These are phyloP conservation scores for Aspergillus cejpii DNA, from an alignment of 2,329 filamentous ascomycete species.

Conservation along the genomic window DNA sequence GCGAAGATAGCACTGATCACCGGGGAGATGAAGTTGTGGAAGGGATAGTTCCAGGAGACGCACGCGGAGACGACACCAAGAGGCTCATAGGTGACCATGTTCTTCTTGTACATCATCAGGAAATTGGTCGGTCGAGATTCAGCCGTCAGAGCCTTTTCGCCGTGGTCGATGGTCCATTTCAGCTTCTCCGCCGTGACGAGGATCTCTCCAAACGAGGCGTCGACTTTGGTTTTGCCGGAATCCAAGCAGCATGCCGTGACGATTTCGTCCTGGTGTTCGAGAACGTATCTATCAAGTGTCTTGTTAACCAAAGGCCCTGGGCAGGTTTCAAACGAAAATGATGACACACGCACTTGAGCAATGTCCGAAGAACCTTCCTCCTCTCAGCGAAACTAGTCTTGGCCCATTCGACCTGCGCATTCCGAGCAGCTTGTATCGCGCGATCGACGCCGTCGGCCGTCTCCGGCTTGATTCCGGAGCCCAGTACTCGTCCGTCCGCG, in stretches of 20 bases:
- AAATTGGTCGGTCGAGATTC: constrained; percentile 76
- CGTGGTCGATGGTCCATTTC: constrained; percentile 86
- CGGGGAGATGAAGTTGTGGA: constrained; percentile 90
- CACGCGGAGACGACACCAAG: constrained; percentile 86
- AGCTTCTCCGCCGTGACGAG: constrained; percentile 90
- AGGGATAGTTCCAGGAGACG: constrained; percentile 95
- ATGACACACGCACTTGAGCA: constrained; percentile 53
- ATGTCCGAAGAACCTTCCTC: constrained; percentile 68
- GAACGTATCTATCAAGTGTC: constrained; percentile 52
- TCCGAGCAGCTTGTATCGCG: constrained; percentile 64
- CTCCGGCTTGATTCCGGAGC: constrained; percentile 58
- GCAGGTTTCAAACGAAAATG: neutral
- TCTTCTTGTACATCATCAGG: constrained; percentile 92
- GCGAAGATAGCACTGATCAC: constrained; percentile 86
- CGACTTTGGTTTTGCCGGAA: constrained; percentile 92
- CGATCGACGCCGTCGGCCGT: constrained; percentile 72
- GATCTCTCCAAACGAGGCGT: constrained; percentile 90
- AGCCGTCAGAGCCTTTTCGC: constrained; percentile 69
- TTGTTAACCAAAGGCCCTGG: neutral
- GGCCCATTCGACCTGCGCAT: constrained; percentile 71
- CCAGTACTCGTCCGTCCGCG: constrained; percentile 78
- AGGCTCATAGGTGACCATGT: constrained; percentile 84
- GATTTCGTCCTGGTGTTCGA: constrained; percentile 84
- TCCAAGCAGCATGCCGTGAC: constrained; percentile 81
- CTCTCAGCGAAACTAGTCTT: constrained; percentile 70